Base-by-base conservation (phyloP, 331 rosid species). In the Malus hybrid region DNA sequence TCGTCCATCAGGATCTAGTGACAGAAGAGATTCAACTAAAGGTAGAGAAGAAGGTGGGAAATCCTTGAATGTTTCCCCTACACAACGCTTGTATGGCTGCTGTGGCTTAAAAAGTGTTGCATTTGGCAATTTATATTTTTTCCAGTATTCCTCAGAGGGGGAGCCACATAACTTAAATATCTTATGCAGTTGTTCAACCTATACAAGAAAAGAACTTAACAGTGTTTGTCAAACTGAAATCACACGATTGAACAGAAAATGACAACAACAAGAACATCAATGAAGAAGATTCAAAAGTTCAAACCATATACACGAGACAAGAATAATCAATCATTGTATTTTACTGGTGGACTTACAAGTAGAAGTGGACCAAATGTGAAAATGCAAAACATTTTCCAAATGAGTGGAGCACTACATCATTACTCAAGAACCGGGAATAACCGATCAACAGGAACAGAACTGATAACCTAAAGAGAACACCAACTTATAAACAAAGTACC, bases 111-210 rank as follows among this genome's bases (percentile, higher is more conserved):
- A 95, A 71, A 95, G 96, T 67, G 96, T 92, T 66, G 98, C 98
- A 86, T 95, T 95, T 61, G 98, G 99, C 91, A 95, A 78, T 82
- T 57, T 92, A 75, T 90, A 83, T 79, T 88, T 95, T 93, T 86
- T 90, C 99, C 98, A 95, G 83, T 90, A 95, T 68, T 92, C 99
- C 70, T 90, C 99, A 64, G 96, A 79, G 46, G 99, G 99, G 76
- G 99, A 95, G 67, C 99, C 99, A 82, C 99, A 95, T 81, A 95
- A 80, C 76, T 95, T 95, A 80, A 95, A 95, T 85, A 95, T 95
- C 86, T 90, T 95, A 82, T 95, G 99, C 76, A 95, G 89, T 81
- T 95, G 99, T 76, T 95, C 99, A 81, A 95, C 98, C 99, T 95
- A 76, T 19, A 62, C 60, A 82, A 59, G 63, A 80, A 81, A 75